A percentile compares a stretch with the other conserved stretches of the same genome.
Evolutionary conservation across 1,139 yeast species (phyloP).

Genomic region (Citeromyces hawaiiensis): DNA sequence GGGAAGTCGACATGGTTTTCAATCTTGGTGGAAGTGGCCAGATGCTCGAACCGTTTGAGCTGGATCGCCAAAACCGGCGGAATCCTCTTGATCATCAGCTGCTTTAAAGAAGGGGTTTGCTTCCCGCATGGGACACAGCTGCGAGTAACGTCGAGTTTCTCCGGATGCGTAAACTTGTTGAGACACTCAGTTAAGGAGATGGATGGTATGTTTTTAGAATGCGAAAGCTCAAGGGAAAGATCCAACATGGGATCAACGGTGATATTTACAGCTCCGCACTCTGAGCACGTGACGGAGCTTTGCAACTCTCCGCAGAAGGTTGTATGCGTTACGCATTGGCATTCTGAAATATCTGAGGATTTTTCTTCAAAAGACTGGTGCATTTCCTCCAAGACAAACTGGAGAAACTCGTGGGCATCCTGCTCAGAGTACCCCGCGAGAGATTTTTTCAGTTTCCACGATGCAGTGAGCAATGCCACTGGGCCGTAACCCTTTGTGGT

Average conservation of each 20-base stretch:
- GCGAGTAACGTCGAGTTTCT: constrained; percentile 62
- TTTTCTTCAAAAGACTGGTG: constrained; percentile 34
- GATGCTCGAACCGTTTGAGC: constrained; percentile 78
- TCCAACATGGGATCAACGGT: constrained; percentile 89
- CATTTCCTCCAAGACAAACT: constrained; percentile 72
- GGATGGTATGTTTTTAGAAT: constrained; percentile 10
- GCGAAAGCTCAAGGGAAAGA: constrained; percentile 60
- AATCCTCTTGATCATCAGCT: constrained; percentile 47
- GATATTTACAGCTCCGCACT: constrained; percentile 49
- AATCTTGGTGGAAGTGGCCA: constrained; percentile 50
- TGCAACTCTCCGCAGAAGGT: constrained; percentile 65
- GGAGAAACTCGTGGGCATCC: constrained; percentile 97
- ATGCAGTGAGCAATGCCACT: constrained; percentile 56
- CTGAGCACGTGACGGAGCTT: constrained; percentile 60
- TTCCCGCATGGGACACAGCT: constrained; percentile 54
- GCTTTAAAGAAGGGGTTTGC: constrained; percentile 56
- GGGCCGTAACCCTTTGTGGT: constrained; percentile 61
- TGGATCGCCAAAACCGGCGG: constrained; percentile 80
- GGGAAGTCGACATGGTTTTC: constrained; percentile 70
- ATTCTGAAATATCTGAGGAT: constrained; percentile 16
- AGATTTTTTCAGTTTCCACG: constrained; percentile 74
- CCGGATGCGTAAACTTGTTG: constrained; percentile 62
- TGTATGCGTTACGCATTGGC: constrained; percentile 75
- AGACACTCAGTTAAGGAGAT: constrained; percentile 29
- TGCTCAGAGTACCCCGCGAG: constrained; percentile 94